Evolutionary conservation across 148 eudicot species (phyloP).

Genomic region (Rhododendron molle): DNA sequence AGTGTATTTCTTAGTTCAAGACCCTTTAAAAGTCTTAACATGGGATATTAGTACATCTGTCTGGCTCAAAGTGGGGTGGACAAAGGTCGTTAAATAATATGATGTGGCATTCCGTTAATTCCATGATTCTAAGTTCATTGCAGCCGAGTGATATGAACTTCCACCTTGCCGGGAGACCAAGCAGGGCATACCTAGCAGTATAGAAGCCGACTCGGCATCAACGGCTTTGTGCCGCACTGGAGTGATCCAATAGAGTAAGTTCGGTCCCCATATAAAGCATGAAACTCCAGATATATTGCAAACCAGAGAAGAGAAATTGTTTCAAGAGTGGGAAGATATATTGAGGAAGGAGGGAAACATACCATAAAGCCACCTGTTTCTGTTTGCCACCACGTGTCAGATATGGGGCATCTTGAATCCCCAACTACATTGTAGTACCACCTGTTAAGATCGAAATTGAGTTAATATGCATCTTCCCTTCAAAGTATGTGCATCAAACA

Average conservation of each 20-base stretch:
- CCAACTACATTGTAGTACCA: slow-evolving; percentile 95
- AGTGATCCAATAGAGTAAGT: not conserved
- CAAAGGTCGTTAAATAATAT: not conserved
- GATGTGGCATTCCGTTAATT: not conserved
- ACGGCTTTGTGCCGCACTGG: not conserved
- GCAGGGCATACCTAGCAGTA: not conserved
- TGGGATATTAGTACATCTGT: not conserved
- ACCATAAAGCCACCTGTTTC: slow-evolving; percentile 99
- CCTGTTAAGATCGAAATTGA: slow-evolving; percentile 29
- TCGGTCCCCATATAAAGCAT: not conserved
- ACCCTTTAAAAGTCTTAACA: too few relatives aligned
- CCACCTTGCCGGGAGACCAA: not conserved
- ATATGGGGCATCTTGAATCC: slow-evolving; percentile 89
- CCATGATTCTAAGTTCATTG: slow-evolving; percentile 2
- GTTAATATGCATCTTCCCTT: not conserved
- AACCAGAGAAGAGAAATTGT: not conserved
- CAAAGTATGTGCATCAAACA: not conserved
- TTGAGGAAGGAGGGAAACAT: slow-evolving; percentile 8
- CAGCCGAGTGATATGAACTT: not conserved
- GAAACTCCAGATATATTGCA: not conserved
- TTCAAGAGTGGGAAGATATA: not conserved
- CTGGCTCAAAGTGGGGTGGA: not conserved
- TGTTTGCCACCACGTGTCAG: slow-evolving; percentile 99
- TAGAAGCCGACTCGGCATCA: not conserved
- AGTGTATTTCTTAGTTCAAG: not conserved